Conservation (phyloP, 352 stramenopile genomes). For the Phytopythium vexans region DNA sequence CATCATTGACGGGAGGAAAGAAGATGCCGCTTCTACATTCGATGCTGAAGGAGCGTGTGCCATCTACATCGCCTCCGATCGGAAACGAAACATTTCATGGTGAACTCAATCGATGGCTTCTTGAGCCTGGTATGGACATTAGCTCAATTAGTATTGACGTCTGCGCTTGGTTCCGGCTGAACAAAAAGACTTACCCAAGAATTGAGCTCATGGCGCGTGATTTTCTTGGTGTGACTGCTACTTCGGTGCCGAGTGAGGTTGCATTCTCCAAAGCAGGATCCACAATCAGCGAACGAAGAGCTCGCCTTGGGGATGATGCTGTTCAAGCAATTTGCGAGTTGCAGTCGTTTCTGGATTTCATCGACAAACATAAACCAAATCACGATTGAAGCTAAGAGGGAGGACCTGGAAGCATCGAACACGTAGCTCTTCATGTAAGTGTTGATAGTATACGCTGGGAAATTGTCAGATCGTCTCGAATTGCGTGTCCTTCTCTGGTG, state of each 20-base stretch:
- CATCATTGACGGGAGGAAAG: no score
- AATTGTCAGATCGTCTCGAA: no score
- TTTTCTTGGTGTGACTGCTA: constrained; percentile 13
- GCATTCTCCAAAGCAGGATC: constrained; percentile 10
- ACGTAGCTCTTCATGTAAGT: no score
- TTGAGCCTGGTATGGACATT: constrained; percentile 6
- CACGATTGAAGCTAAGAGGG: no score
- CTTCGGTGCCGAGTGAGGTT: constrained; percentile 14
- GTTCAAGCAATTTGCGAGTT: constrained; percentile 10
- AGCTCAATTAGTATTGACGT: constrained; percentile 7
- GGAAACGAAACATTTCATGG: neutral
- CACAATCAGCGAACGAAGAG: constrained; percentile 5
- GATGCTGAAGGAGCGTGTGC: no score
- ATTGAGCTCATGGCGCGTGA: constrained; percentile 14
- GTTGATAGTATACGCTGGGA: no score
- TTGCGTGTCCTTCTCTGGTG: no score
- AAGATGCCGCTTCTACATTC: no score
- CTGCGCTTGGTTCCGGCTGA: constrained; percentile 9
- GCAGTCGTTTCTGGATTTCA: constrained; percentile 9
- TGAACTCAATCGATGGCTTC: constrained; percentile 9
- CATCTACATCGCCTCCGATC: no score
- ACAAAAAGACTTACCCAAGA: constrained; percentile 4
- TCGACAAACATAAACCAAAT: no score
- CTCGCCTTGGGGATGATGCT: constrained; percentile 11
- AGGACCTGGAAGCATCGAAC: no score